Evolutionary conservation across 2,329 filamentous ascomycete species (phyloP), one percentile per base, ranked within the genome.

Genomic region (Emericellopsis atlantica): DNA sequence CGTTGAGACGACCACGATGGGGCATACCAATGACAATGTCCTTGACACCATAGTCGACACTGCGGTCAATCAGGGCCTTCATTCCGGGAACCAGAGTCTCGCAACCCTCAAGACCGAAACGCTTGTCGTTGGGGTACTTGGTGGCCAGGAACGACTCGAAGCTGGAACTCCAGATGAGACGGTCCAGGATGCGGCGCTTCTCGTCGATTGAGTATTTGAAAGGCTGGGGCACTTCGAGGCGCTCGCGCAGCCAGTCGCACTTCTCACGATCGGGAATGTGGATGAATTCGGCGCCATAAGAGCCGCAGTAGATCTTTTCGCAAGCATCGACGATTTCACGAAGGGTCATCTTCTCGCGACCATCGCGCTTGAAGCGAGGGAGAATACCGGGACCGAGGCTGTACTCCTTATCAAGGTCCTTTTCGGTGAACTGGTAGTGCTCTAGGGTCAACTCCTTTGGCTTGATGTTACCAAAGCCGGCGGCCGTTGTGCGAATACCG

Each of bases 11-110:
- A 57, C 92, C 92, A 77, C 92, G 88, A 65, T 98, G 92, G 50
- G 92, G 92, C 92, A 98, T 98, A 56, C 92, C 92, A 56, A 98
- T 98, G 57, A 98, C 85, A 54, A 98, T 96, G 58, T 98, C 92
- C 73, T 96, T 96, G 57, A 98, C 84, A 44, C 92, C 92, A 56
- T 95, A 95, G 61, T 98, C 92, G 52, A 98, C 92, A 58, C 89
- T 95, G 57, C 92, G 85, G 65, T 98, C 92, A 49, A 98, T 98
- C 48, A 98, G 70, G 41, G 92, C 92, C 74, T 98, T 98, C 92
- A 98, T 98, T 62, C 92, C 92, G 23, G 92, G 92, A 44, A 98
- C 93, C 50, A 98, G 75, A 43, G 87, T 90, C 66, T 98, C 92
- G 57, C 89, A 94, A 59, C 92, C 92, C 69, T 98, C 92, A 23